Evolutionary conservation across 2,329 filamentous ascomycete species (phyloP), one percentile per base, ranked within the genome.

Genomic region (Xylariaceae sp.): DNA sequence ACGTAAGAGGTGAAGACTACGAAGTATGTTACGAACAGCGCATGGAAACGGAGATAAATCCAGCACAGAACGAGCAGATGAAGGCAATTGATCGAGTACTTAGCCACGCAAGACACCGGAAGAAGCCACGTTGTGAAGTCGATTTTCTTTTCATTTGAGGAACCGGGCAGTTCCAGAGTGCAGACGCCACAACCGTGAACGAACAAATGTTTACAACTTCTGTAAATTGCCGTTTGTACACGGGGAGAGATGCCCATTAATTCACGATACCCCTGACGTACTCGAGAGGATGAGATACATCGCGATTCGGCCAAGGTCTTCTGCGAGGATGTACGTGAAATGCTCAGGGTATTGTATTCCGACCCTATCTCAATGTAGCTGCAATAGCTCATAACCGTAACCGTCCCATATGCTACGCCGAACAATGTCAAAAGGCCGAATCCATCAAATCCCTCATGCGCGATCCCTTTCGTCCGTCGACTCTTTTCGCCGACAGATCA

Each of bases 391-490:
- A 56, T 63, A 67, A 64, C 64, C 65, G 62, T 67, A 59, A 63
- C 64, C 67, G 57, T 66, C 60, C 67, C 64, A 63, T 54, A 67
- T 67, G 65, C 62, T 68, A 68, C 67, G 67, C 67, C 67, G 67
- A 64, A 66, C 67, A 67, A n/a, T n/a, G n/a, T 64, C 64, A 65
- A 67, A 68, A 67, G 66, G 64, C 64, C 59, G 62, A 63, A 66
- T 65, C 66, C 63, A 65, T 66, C 61, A 63, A 61, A 61, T 63
- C 53, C 55, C 55, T 59, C 57, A 56, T 66, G 56, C 53, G 60
- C 61, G 64, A 65, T 65, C 64, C 63, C 60, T 65, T 55, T 61
- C 55, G 58, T 57, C 61, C 58, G 63, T 63, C 58, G 61, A 61
- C 55, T 54, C 55, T 50, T 54, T 54, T 50, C 50, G 61, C 65